Conservation (phyloP, 306 rosid species). For the Rosa rugosa region DNA sequence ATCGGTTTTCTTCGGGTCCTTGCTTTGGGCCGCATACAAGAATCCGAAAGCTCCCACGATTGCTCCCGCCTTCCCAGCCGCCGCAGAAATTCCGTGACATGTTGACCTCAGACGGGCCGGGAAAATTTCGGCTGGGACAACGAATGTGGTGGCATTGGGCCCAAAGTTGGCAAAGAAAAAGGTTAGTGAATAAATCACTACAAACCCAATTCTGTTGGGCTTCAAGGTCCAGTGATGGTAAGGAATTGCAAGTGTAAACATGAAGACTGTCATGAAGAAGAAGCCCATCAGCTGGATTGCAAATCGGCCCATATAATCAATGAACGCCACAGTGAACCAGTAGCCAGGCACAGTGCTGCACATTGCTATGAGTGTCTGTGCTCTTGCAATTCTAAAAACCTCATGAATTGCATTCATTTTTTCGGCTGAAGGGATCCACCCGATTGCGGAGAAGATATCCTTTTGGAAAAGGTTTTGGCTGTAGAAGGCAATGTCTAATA, state of each 20-base stretch:
- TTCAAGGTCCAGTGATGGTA: slow-evolving; percentile 72
- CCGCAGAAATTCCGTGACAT: slow-evolving; percentile 91
- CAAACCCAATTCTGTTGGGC: slow-evolving; percentile 55
- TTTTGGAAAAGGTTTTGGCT: slow-evolving; percentile 92
- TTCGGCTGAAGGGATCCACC: slow-evolving; percentile 67
- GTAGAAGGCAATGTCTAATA: slow-evolving; percentile 82
- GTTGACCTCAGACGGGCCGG: slow-evolving; percentile 89
- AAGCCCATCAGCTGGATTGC: slow-evolving; percentile 83
- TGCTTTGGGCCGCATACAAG: slow-evolving; percentile 73
- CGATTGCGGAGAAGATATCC: slow-evolving; percentile 71
- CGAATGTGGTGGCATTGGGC: slow-evolving; percentile 86
- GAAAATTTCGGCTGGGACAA: slow-evolving; percentile 88
- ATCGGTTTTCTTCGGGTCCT: slow-evolving; percentile 28
- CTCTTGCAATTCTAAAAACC: slow-evolving; percentile 64
- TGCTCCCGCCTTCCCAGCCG: slow-evolving; percentile 90
- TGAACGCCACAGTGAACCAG: slow-evolving; percentile 73
- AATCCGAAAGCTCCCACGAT: slow-evolving; percentile 91
- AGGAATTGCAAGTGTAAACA: slow-evolving; percentile 86
- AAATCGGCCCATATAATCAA: slow-evolving; percentile 73
- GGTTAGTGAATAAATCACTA: slow-evolving; percentile 67
- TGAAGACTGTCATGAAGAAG: slow-evolving; percentile 91
- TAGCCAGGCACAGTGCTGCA: slow-evolving; percentile 92
- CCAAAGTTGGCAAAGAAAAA: slow-evolving; percentile 92
- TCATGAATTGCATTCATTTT: slow-evolving; percentile 78
- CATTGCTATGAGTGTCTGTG: slow-evolving; percentile 80